Base-by-base conservation (phyloP, 768 basidiomycete genomes). In the Rhodotorula graminis region DNA sequence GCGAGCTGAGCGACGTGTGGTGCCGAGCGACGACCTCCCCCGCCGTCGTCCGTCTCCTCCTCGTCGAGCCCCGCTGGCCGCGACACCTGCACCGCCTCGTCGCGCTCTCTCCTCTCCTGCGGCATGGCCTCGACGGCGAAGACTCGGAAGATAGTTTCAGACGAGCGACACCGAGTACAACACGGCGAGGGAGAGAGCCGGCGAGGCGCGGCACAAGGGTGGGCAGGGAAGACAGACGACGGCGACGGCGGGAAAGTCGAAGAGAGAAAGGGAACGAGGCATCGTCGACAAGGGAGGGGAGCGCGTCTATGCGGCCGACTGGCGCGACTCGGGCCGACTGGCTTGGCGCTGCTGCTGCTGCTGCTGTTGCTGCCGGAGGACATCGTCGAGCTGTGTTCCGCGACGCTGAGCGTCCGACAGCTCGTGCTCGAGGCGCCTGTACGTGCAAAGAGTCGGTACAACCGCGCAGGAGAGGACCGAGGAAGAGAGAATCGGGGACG, bases 401-500 rank as follows among this genome's bases (percentile, higher is more conserved):
- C 71, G 61, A 3, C 71, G 55, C 16, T 47, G 27, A 9, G 71
- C 71, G 10, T 37, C 56, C 2, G 40, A 9, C 19, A 72, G 55
- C 15, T 67, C 53, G 25, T 31, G 23, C 44, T 63, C 56, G 25
- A 72, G 57, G 33, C 50, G 57, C n/a, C 70, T 71, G 65, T 11
- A 27, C 21, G 21, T 6, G 37, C 11, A 18, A 12, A 23, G 16
- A 14, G 9, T 15, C 42, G n/a, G n/a, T n/a, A n/a, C n/a, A n/a
- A n/a, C n/a, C n/a, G n/a, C n/a, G n/a, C n/a, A n/a, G n/a, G n/a
- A n/a, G 52, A 47, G n/a, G 12, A 37, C 37, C 16, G 25, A 12
- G 56, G 53, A 0, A 29, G 0, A 7, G n/a, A 55, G 18, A 2
- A n/a, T 2, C n/a, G 40, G 0, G 9, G 16, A 82, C 83, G 57